phyloP scores from a whole-genome alignment of 148 eudicot genomes.

The Nepenthes gracilis region DNA sequence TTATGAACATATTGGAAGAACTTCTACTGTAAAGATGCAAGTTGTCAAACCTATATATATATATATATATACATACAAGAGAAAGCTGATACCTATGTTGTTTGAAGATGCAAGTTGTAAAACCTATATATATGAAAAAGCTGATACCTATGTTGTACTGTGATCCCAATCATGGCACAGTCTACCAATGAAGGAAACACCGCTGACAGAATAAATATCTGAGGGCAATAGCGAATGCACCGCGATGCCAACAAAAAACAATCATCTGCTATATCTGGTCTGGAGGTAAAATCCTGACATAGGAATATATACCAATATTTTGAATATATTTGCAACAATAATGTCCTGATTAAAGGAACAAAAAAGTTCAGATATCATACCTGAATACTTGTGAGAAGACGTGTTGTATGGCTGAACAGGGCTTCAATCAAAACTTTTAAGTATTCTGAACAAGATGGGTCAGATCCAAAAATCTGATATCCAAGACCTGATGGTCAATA shows the following conservation, averaged over 20 bases:
- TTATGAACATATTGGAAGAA: too few species aligned
- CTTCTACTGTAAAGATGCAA: neutral
- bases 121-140: neutral
- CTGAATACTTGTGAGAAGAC: slow-evolving; percentile 67
- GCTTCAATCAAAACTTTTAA: slow-evolving; percentile 75
- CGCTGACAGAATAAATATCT: slow-evolving; percentile 66
- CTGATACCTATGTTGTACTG: slow-evolving; percentile 91
- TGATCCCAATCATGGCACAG: slow-evolving; percentile 80
- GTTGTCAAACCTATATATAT: neutral
- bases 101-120: neutral
- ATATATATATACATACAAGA: neutral
- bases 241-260: slow-evolving; percentile 94
- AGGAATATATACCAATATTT: neutral
- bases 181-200: slow-evolving; percentile 72
- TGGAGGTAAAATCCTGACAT: slow-evolving; percentile 71
- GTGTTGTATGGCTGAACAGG: slow-evolving; percentile 76
- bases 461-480: slow-evolving; percentile 92
- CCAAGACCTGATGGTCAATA: slow-evolving; percentile 6
- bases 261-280: slow-evolving; percentile 98
- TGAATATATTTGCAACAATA: slow-evolving; percentile 1
- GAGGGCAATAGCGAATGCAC: slow-evolving; percentile 97
- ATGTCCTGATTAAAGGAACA: neutral
- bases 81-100: slow-evolving; percentile 70
- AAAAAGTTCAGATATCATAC: slow-evolving; percentile 14
- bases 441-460: slow-evolving; percentile 83